phyloP scores from a whole-genome alignment of 1,284 basidiomycete genomes.

The Pholiota adiposa region DNA sequence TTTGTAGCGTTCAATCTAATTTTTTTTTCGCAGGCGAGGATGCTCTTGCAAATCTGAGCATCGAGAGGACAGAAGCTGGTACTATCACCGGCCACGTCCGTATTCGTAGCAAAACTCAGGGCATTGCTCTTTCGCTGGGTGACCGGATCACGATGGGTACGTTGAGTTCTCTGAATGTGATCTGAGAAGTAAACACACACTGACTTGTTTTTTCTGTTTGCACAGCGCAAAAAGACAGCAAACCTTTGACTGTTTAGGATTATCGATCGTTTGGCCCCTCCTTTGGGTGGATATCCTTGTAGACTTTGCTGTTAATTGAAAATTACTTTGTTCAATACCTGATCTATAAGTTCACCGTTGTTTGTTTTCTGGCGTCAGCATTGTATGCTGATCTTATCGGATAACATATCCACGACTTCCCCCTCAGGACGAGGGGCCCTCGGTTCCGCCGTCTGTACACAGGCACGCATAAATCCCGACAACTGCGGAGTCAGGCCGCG shows the following conservation, averaged over 20 bases:
- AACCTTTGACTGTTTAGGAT: slow-evolving; percentile 45
- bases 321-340: neutral
- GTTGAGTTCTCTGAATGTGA: slow-evolving; percentile 26
- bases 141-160: slow-evolving; percentile 90
- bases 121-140: slow-evolving; percentile 92
- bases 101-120: slow-evolving; percentile 94
- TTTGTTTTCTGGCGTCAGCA: no score
- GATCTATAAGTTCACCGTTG: no score
- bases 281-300: slow-evolving; percentile 6
- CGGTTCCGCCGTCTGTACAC: no score
- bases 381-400: no score
- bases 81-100: slow-evolving; percentile 89
- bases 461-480: no score
- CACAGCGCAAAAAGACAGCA: slow-evolving; percentile 68
- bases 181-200: neutral
- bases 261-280: neutral
- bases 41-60: slow-evolving; percentile 93
- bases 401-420: no score
- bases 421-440: no score
- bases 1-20: neutral
- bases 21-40: slow-evolving; percentile 74
- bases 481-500: neutral
- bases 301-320: slow-evolving; percentile 8
- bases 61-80: slow-evolving; percentile 87
- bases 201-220: slow-evolving; percentile 7